phyloP scores from a whole-genome alignment of 805 yeast genomes.

The Monosporozyma aerobia region DNA sequence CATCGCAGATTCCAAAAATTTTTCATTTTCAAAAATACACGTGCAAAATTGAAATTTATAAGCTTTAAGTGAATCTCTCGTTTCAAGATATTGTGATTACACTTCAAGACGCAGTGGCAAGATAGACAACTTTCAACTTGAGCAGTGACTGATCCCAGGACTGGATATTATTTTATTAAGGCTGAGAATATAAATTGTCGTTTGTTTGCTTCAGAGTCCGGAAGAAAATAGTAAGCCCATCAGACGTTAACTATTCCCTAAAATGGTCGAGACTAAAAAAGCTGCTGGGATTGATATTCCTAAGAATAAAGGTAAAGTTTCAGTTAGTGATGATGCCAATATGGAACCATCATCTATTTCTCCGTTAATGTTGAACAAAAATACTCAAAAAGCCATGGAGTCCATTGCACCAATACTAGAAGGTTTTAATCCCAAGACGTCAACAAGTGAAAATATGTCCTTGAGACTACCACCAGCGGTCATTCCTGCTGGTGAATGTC shows the following conservation, averaged over 20 bases:
- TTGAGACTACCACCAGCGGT: conserved; percentile 29
- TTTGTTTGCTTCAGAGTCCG: background rate
- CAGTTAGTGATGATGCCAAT: background rate
- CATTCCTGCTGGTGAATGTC: conserved; percentile 14
- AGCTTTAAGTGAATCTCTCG: background rate
- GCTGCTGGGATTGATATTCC: conserved; percentile 3
- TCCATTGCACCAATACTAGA: conserved; percentile 73
- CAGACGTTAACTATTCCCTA: background rate
- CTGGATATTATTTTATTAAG: background rate
- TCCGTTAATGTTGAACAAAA: conserved; percentile 25
- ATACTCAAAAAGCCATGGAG: conserved; percentile 56
- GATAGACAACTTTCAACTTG: background rate
- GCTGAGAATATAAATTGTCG: background rate
- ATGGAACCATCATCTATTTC: conserved; percentile 14
- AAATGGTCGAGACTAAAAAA: background rate
- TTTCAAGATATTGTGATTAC: background rate
- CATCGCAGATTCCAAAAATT: conserved; percentile 5
- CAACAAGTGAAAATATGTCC: conserved; percentile 39
- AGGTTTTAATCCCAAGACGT: conserved; percentile 62
- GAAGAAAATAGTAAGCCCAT: background rate
- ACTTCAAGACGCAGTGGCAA: background rate
- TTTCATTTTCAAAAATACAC: background rate
- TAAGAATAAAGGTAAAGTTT: background rate
- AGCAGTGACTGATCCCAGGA: background rate
- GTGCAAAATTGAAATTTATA: background rate